Evolutionary conservation across 2,329 filamentous ascomycete genomes (phyloP), one percentile per base, ranked within the genome.

Genomic region (Myriosclerotinia duriaeana): DNA sequence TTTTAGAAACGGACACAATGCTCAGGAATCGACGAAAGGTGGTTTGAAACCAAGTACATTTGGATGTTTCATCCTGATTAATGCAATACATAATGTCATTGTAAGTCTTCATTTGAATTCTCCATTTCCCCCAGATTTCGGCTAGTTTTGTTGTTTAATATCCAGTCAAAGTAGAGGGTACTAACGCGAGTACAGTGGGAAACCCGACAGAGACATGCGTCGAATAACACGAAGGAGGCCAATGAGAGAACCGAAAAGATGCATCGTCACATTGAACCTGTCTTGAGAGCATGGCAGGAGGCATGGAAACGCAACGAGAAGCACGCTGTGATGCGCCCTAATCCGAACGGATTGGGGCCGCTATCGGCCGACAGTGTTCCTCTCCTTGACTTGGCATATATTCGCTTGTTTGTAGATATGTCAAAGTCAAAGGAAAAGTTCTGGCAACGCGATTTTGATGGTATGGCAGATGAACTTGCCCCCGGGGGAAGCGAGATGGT

Each of bases 31-130:
- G 1, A 79, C 84, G 1, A 81, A 84, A 70, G 87, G 82, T 64
- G 87, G 92, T 44, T 81, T 95, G 58, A 87, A 86, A 71, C 92
- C 93, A 0, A 97, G 94, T 78, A 93, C 93, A 0, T 96, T 97
- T 76, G 95, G 94, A 11, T 97, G 93, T 76, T 82, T 97, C 40
- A 85, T 97, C 7, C 80, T 99, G 69, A 97, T 98, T 76, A 94
- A 97, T 75, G 93, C 95, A 4, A 82, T 98, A 34, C 95, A 98
- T 79, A 97, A 97, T 73, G 97, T 97, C 78, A 97, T 98, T 54
- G 63, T 65, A 40, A 34, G 63, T 65, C n/a, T n/a, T 52, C 22
- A 52, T 52, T 17, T 1, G 17, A 48, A 7, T 36, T 48, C 3
- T 11, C 20, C 11, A 4, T 9, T 36, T 20, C 17, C 17, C 8